Conservation (phyloP, 2,329 filamentous ascomycete species). For the Beauveria brongniartii region DNA sequence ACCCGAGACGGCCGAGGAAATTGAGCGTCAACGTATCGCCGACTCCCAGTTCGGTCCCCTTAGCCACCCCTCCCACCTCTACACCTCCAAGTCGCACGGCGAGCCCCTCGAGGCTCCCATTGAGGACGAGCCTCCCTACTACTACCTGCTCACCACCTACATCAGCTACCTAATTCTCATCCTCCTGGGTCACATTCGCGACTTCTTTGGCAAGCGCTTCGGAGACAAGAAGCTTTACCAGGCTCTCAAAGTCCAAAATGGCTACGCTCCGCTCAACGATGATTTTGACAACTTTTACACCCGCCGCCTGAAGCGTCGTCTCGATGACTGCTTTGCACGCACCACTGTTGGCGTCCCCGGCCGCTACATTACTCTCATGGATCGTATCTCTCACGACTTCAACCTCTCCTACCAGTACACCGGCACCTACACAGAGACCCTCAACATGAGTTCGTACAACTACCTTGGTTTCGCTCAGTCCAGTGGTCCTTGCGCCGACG, state of each 20-base stretch:
- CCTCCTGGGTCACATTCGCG: constrained; percentile 86
- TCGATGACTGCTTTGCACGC: constrained; percentile 94
- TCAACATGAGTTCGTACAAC: constrained; percentile 99
- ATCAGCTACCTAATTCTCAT: constrained; percentile 96
- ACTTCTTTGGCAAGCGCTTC: constrained; percentile 97
- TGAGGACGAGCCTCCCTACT: constrained; percentile 94
- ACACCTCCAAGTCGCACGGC: constrained; percentile 81
- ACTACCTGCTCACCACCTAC: constrained; percentile 94
- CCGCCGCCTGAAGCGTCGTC: constrained; percentile 80
- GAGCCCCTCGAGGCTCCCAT: constrained; percentile 72
- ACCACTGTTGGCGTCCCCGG: constrained; percentile 91
- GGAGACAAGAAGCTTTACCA: constrained; percentile 73
- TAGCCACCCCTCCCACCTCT: constrained; percentile 70
- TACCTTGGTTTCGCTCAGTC: constrained; percentile 98
- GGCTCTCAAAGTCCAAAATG: constrained; percentile 73
- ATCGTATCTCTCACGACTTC: constrained; percentile 84
- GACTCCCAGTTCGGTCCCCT: constrained; percentile 91
- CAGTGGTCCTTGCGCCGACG: constrained; percentile 90
- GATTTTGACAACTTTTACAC: constrained; percentile 99
- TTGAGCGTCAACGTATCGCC: constrained; percentile 62
- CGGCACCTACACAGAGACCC: constrained; percentile 83
- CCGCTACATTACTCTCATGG: constrained; percentile 84
- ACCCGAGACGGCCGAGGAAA: constrained; percentile 77
- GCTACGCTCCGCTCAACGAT: constrained; percentile 91
- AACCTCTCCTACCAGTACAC: constrained; percentile 85